Conservation (phyloP, 768 basidiomycete genomes). For the Tulasnella sp. region DNA sequence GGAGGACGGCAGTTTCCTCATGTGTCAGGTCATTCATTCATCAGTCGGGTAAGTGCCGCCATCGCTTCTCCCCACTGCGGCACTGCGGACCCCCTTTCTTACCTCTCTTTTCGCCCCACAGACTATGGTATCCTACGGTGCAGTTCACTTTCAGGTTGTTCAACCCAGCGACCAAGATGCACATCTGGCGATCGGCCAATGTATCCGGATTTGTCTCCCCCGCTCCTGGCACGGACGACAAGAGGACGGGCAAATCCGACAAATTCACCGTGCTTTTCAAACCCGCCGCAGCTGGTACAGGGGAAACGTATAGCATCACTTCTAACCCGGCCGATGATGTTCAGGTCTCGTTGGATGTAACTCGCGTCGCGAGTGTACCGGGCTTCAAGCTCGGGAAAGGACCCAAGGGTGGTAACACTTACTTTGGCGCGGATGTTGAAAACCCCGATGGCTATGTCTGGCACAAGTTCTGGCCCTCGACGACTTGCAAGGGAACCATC, state of each 20-base stretch:
- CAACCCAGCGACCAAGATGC: constrained; percentile 66
- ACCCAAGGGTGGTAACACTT: constrained; percentile 78
- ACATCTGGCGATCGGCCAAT: constrained; percentile 79
- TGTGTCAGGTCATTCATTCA: constrained; percentile 84
- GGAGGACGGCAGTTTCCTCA: constrained; percentile 67
- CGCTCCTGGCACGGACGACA: constrained; percentile 57
- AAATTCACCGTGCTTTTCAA: constrained; percentile 67
- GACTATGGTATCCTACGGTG: constrained; percentile 88
- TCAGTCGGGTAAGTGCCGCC: constrained; percentile 66
- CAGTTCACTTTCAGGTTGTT: constrained; percentile 89
- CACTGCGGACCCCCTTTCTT: not conserved
- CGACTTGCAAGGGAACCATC: constrained; percentile 55
- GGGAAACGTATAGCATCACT: constrained; percentile 71
- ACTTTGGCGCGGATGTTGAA: constrained; percentile 63
- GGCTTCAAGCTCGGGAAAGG: constrained; percentile 92
- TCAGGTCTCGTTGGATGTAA: constrained; percentile 67
- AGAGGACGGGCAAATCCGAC: constrained; percentile 78
- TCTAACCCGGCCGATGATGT: constrained; percentile 74
- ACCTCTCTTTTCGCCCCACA: constrained; percentile 30
- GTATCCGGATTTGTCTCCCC: constrained; percentile 71
- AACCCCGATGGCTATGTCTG: constrained; percentile 79
- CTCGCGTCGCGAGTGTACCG: constrained; percentile 58
- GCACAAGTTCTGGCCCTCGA: constrained; percentile 85
- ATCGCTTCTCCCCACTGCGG: constrained; percentile 13
- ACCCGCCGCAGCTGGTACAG: constrained; percentile 45